Percentiles rank a stretch among this genome's conserved stretches.
These are phyloP conservation scores for Hymenoscyphus infarciens DNA, from an alignment of 2,329 filamentous ascomycete species.

Conservation along the genomic window DNA sequence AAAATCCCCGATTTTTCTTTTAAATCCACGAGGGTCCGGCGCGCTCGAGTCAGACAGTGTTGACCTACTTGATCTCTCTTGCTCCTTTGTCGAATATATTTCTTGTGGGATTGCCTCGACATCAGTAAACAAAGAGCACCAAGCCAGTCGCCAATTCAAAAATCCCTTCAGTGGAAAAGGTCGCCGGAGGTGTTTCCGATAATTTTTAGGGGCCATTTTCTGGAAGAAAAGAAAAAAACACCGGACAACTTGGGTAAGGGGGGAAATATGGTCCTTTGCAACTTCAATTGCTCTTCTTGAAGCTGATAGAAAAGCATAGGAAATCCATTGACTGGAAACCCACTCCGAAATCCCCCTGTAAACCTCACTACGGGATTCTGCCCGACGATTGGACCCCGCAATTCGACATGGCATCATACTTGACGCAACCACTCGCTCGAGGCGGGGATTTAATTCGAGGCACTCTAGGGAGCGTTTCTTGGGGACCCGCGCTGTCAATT, in stretches of 20 bases:
- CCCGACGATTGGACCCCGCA: neutral
- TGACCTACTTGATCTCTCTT: neutral
- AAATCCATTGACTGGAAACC: neutral
- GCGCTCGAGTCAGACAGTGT: neutral
- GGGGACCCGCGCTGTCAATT: conserved; percentile 45
- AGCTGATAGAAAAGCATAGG: neutral
- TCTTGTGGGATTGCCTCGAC: too few relatives aligned
- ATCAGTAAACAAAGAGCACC: too few relatives aligned
- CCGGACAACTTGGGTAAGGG: neutral
- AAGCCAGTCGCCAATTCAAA: neutral
- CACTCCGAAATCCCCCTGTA: neutral
- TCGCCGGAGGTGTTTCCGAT: neutral
- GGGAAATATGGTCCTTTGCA: neutral
- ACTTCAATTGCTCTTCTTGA: neutral
- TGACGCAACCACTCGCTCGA: conserved; percentile 40
- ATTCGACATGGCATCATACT: conserved; percentile 35
- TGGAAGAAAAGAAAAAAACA: neutral
- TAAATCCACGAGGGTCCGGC: neutral
- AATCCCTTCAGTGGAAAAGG: neutral
- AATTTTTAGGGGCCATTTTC: neutral
- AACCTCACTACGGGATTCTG: neutral
- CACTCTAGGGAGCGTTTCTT: conserved; percentile 44
- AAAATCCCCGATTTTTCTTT: conserved; percentile 11
- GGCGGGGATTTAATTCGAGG: conserved; percentile 42
- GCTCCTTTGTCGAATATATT: too few relatives aligned